phyloP scores from a whole-genome alignment of 1,284 basidiomycete species.

The Malassezia furfur region DNA sequence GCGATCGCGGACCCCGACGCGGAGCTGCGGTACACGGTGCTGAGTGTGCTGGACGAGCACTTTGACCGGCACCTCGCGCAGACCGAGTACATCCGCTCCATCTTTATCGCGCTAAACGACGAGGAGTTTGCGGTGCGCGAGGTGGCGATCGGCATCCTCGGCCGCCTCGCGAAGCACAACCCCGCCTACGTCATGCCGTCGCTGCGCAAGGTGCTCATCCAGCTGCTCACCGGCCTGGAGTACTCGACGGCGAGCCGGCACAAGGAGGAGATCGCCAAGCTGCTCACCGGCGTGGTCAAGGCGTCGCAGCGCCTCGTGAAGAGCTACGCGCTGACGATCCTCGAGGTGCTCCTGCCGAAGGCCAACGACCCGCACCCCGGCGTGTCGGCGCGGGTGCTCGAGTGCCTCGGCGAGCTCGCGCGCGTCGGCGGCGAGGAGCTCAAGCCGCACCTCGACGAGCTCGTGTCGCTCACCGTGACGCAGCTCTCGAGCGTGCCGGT shows the following conservation, averaged over 20 bases:
- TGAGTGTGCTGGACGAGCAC: constrained; percentile 77
- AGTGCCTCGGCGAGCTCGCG: constrained; percentile 87
- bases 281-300: constrained; percentile 43
- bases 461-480: constrained; percentile 81
- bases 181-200: constrained; percentile 99
- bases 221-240: constrained; percentile 91
- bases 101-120: constrained; percentile 96
- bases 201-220: constrained; percentile 86
- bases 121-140: constrained; percentile 90
- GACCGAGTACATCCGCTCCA: constrained; percentile 88
- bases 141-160: constrained; percentile 81
- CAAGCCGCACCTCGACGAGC: constrained; percentile 66
- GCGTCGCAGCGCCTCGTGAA: constrained; percentile 90
- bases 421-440: constrained; percentile 90
- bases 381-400: constrained; percentile 83
- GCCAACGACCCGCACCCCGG: constrained; percentile 74
- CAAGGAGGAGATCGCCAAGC: constrained; percentile 55
- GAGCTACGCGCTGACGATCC: constrained; percentile 91
- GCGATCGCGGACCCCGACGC: constrained; percentile 80
- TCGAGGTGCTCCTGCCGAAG: constrained; percentile 78
- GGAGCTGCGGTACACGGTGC: constrained; percentile 53
- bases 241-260: constrained; percentile 79
- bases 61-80: constrained; percentile 98
- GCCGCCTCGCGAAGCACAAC: constrained; percentile 86
- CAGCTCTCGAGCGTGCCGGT: constrained; percentile 63